phyloP scores from a whole-genome alignment of 164 flowering plant genomes.

The Liriodendron chinense region DNA sequence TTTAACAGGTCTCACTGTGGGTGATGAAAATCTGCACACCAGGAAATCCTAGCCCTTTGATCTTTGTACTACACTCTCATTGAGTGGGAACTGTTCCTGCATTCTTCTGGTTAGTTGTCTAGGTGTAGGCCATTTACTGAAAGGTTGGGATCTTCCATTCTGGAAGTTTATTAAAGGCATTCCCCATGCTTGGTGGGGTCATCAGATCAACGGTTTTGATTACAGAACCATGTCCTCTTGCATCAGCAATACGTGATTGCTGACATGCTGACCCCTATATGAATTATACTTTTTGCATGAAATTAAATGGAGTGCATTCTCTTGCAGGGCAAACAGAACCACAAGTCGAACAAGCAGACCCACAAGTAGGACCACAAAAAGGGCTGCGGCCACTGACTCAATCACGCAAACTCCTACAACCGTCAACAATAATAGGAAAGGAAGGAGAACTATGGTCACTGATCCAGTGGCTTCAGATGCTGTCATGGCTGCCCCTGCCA shows the following conservation, averaged over 20 bases:
- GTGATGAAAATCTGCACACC: not conserved
- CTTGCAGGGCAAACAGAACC: slow-evolving; percentile 15
- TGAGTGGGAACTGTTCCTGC: not conserved
- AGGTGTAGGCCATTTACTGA: not conserved
- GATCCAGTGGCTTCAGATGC: not conserved
- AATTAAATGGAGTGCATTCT: not conserved
- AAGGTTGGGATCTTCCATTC: not conserved
- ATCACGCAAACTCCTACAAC: slow-evolving; percentile 17
- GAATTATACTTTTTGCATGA: not conserved
- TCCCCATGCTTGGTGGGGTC: not conserved
- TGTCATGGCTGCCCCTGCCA: not conserved
- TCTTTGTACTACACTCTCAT: not conserved
- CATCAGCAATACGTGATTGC: not conserved
- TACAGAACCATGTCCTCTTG: not conserved
- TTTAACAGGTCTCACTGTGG: not conserved
- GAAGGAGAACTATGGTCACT: not conserved
- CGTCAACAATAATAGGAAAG: slow-evolving; percentile 38
- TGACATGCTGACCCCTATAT: not conserved
- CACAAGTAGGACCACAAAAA: not conserved
- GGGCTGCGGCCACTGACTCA: not conserved
- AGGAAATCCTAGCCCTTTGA: not conserved
- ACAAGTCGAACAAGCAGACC: not conserved
- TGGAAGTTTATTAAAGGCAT: not conserved
- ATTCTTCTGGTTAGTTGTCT: not conserved
- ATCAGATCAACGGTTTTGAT: not conserved